Conservation (phyloP, 441 rosid species). For the Jatropha multifida region DNA sequence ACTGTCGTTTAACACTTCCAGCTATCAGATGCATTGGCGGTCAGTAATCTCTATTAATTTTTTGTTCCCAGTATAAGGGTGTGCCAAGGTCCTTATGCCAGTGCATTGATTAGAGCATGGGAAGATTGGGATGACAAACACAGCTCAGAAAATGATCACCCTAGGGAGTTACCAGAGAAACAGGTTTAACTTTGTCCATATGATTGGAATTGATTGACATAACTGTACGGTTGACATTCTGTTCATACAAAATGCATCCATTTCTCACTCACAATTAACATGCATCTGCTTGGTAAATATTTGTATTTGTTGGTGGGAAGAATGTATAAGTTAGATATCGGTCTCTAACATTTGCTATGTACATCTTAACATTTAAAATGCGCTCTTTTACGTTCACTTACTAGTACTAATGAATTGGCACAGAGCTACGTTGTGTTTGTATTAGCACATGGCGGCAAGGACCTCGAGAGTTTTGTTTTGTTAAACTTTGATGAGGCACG, state of each 20-base stretch:
- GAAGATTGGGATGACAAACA: constrained; percentile 89
- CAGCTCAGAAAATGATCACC: constrained; percentile 92
- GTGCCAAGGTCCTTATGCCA: constrained; percentile 84
- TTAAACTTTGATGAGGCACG: constrained; percentile 74
- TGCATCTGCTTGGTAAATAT: neutral
- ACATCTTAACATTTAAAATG: constrained; percentile 3
- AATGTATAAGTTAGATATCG: neutral
- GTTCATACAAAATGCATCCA: constrained; percentile 13
- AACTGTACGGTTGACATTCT: neutral
- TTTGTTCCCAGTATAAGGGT: constrained; percentile 60
- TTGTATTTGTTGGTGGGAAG: neutral
- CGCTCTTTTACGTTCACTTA: constrained; percentile 13
- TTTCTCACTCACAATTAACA: constrained; percentile 11
- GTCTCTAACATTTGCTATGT: neutral
- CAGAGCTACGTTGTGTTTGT: constrained; percentile 88
- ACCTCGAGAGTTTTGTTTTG: constrained; percentile 92
- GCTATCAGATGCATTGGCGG: neutral
- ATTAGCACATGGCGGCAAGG: constrained; percentile 92
- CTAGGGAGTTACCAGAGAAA: constrained; percentile 68
- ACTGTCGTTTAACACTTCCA: neutral
- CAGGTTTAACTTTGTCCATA: constrained; percentile 53
- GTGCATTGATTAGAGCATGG: constrained; percentile 75
- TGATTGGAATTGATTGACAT: neutral
- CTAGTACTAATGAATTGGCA: constrained; percentile 23
- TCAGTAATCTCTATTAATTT: neutral